Percentiles rank a stretch among this genome's conserved stretches.
Conservation (phyloP, 306 rosid species). For the Cicer arietinum region DNA sequence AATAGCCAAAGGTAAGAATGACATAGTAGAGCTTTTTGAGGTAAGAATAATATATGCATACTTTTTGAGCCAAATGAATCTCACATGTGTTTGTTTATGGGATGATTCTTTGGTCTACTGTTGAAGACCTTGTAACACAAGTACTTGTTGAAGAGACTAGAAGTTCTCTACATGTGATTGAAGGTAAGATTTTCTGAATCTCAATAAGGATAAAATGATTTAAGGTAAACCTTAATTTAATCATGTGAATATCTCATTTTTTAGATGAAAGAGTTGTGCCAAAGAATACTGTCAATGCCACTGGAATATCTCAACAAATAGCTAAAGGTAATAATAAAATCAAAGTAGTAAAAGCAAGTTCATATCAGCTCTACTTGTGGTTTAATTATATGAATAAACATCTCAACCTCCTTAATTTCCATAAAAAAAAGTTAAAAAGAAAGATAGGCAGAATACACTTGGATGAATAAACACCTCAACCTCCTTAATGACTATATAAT, state of each 20-base stretch:
- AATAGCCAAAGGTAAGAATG: slow-evolving; percentile 47
- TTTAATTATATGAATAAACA: slow-evolving; percentile 14
- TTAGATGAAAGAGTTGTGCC: slow-evolving; percentile 46
- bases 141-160: slow-evolving; percentile 31
- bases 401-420: background rate
- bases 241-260: slow-evolving; percentile 14
- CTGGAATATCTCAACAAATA: slow-evolving; percentile 38
- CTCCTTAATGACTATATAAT: background rate
- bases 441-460: background rate
- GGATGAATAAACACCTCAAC: background rate
- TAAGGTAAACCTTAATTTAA: slow-evolving; percentile 27
- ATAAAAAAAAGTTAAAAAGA: background rate
- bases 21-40: background rate
- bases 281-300: slow-evolving; percentile 35
- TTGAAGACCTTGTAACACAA: slow-evolving; percentile 37
- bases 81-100: slow-evolving; percentile 7
- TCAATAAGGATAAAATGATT: slow-evolving; percentile 1
- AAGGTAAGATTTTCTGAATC: slow-evolving; percentile 42
- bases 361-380: slow-evolving; percentile 5
- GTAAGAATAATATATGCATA: background rate
- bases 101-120: slow-evolving; percentile 47
- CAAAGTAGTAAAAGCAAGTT: slow-evolving; percentile 13
- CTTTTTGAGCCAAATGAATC: slow-evolving; percentile 22
- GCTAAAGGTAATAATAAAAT: slow-evolving; percentile 39
- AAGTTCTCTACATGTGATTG: slow-evolving; percentile 38